A percentile compares a stretch with the other conserved stretches of the same genome.
Conservation (phyloP, 2,329 filamentous ascomycete species). For the Pseudogymnoascus sp. region DNA sequence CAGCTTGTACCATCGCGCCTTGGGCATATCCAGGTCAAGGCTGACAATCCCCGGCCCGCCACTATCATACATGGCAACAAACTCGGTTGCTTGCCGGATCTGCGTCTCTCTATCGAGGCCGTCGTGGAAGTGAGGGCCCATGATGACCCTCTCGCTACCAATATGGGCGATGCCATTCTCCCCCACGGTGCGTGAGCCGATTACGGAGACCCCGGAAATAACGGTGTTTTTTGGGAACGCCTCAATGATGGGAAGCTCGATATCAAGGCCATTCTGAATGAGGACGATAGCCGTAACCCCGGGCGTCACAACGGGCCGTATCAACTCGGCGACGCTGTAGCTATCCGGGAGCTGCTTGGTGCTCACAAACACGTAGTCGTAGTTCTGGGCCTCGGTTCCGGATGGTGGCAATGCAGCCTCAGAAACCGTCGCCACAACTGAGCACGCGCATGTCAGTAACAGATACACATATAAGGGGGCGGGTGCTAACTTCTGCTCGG, state of each 20-base stretch:
- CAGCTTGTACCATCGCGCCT: constrained; percentile 21
- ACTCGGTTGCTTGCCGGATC: constrained; percentile 15
- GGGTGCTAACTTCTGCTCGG: constrained; percentile 16
- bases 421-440: constrained; percentile 4
- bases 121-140: constrained; percentile 18
- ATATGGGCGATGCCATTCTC: constrained; percentile 20
- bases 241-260: constrained; percentile 21
- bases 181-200: constrained; percentile 18
- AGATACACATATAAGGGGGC: not conserved
- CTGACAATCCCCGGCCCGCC: constrained; percentile 17
- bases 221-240: constrained; percentile 20
- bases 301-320: constrained; percentile 21
- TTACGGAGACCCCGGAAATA: constrained; percentile 21
- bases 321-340: constrained; percentile 22
- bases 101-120: constrained; percentile 13
- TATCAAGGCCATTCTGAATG: constrained; percentile 26
- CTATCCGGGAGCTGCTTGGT: constrained; percentile 27
- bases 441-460: not conserved
- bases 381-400: constrained; percentile 13
- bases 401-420: not conserved
- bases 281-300: constrained; percentile 23
- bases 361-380: constrained; percentile 25
- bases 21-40: constrained; percentile 18
- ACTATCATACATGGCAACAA: constrained; percentile 18
- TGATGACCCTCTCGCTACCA: constrained; percentile 16